Conservation (phyloP, 495 filamentous ascomycete genomes). For the Penicillium diatomitis region DNA sequence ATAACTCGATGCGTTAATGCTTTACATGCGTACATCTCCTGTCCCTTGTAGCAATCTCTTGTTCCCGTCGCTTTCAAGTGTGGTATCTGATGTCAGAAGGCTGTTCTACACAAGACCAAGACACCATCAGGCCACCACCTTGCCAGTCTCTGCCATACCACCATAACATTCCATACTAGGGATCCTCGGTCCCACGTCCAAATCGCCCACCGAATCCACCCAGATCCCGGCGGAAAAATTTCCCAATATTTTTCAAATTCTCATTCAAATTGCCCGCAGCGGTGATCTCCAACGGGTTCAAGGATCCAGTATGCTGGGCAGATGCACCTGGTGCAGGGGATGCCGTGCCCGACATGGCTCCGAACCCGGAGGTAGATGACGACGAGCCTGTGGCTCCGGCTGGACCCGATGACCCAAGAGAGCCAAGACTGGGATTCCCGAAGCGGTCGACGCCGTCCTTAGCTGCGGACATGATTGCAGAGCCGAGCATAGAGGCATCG, state of each 20-base stretch:
- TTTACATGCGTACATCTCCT: no score
- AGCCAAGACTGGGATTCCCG: conserved; percentile 44
- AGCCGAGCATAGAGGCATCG: conserved; percentile 66
- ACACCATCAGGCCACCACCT: no score
- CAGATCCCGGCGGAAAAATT: conserved; percentile 87
- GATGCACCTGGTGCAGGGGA: conserved; percentile 12
- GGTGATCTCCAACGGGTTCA: conserved; percentile 14
- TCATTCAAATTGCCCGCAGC: conserved; percentile 65
- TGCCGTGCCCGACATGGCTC: conserved; percentile 10
- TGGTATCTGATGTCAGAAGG: no score
- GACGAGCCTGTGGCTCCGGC: conserved; percentile 13
- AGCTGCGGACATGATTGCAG: conserved; percentile 68
- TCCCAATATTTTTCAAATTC: conserved; percentile 89
- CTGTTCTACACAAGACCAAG: no score
- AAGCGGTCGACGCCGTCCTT: conserved; percentile 86
- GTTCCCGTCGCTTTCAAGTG: no score
- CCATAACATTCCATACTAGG: neutral
- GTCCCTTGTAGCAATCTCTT: no score
- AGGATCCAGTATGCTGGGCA: conserved; percentile 7
- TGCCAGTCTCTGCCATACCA: no score
- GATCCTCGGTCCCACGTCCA: conserved; percentile 35
- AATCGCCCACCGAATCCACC: conserved; percentile 74
- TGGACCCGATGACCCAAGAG: conserved; percentile 16
- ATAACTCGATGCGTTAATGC: no score
- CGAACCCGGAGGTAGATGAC: conserved; percentile 7